Evolutionary conservation across 176 grass and related monocot species (phyloP).

Genomic region (Raddia distichophylla): DNA sequence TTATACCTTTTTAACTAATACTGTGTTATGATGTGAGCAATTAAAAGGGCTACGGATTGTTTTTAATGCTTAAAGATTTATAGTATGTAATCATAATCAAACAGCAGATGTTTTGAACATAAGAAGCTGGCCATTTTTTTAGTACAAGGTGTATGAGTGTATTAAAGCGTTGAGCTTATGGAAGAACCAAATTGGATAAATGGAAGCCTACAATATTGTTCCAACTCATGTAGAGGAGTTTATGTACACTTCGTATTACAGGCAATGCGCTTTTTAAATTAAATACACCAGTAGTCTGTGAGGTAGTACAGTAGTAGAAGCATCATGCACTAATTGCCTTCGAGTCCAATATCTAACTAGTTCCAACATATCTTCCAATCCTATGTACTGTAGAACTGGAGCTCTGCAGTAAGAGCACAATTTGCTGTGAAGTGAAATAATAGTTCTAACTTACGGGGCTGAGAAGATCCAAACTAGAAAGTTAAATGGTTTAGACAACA

Average conservation of each 20-base stretch:
- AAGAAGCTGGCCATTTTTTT: not conserved
- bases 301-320: not conserved
- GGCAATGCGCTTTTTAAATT: not conserved
- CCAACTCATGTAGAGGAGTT: not conserved
- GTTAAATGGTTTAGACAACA: not conserved
- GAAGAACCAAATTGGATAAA: not conserved
- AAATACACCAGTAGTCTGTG: not conserved
- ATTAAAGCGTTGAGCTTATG: not conserved
- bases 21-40: not conserved
- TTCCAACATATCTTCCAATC: not conserved
- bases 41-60: not conserved
- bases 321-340: not conserved
- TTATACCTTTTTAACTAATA: too few species aligned
- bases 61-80: not conserved
- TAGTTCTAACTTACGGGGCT: not conserved
- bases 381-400: not conserved
- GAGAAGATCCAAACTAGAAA: not conserved
- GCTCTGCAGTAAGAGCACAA: not conserved
- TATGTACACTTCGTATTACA: too few species aligned
- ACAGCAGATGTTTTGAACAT: not conserved
- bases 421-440: not conserved
- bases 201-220: not conserved
- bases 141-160: not conserved
- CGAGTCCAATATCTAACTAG: not conserved
- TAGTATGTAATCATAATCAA: constrained; percentile 1